phyloP scores from a whole-genome alignment of 148 eudicot species.

The Chenopodium formosanum region DNA sequence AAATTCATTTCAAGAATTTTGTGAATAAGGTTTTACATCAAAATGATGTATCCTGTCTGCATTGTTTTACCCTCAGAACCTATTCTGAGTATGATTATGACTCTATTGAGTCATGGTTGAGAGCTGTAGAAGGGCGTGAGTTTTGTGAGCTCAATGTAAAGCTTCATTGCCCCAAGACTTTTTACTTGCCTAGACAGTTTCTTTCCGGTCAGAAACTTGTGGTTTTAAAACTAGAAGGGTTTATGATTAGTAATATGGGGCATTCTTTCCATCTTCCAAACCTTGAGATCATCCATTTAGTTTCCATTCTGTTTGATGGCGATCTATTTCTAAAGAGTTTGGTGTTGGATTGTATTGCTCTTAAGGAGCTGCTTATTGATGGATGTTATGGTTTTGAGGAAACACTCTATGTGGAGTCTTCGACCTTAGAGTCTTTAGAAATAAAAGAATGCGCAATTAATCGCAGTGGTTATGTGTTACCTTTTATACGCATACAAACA shows the following conservation, averaged over 20 bases:
- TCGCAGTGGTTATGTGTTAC: no score
- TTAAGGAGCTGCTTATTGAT: background rate
- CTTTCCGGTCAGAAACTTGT: background rate
- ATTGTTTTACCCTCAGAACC: background rate
- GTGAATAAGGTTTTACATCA: background rate
- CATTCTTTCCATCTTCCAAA: background rate
- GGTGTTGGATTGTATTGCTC: no score
- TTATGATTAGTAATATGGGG: no score
- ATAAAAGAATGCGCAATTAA: background rate
- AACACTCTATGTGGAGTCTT: background rate
- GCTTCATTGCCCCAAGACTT: background rate
- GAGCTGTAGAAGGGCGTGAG: background rate
- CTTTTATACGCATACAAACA: background rate
- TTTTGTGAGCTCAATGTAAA: background rate
- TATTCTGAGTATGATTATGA: no score
- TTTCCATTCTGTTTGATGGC: no score
- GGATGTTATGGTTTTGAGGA: background rate
- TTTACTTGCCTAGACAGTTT: no score
- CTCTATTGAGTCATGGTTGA: background rate
- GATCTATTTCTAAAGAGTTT: no score
- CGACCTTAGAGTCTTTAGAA: background rate
- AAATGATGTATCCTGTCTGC: background rate
- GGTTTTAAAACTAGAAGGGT: background rate
- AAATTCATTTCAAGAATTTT: background rate
- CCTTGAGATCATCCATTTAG: background rate